Evolutionary conservation across 2,329 filamentous ascomycete species (phyloP).

Genomic region (Orbilia blumenaviensis): DNA sequence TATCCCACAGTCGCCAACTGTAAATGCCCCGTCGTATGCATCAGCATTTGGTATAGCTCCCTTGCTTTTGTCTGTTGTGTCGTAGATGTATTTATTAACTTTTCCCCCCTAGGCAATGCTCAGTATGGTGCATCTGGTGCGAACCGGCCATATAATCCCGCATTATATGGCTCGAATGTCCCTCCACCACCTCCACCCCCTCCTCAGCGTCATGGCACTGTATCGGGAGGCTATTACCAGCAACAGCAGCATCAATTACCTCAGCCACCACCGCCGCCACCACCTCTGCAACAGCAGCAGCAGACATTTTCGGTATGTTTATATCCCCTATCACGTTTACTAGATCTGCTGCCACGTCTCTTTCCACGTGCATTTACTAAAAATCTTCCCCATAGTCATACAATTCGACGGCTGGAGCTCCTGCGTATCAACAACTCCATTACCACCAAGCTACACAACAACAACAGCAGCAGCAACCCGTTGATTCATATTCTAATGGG

Average conservation of each 20-base stretch:
- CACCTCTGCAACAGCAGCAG: constrained; percentile 41
- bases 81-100: background rate
- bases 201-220: constrained; percentile 42
- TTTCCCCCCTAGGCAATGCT: constrained; percentile 21
- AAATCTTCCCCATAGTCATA: background rate
- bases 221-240: constrained; percentile 38
- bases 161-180: constrained; percentile 34
- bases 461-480: background rate
- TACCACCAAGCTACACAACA: constrained; percentile 30
- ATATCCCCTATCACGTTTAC: background rate
- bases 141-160: constrained; percentile 47
- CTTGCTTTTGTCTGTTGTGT: background rate
- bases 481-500: constrained; percentile 26
- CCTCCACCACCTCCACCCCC: constrained; percentile 47
- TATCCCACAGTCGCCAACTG: constrained; percentile 48
- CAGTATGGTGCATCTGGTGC: constrained; percentile 42
- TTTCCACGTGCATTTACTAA: background rate
- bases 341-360: background rate
- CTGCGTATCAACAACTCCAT: constrained; percentile 38
- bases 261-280: constrained; percentile 40
- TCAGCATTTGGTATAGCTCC: constrained; percentile 36
- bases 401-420: constrained; percentile 1
- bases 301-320: constrained; percentile 42
- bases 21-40: constrained; percentile 40
- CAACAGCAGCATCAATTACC: constrained; percentile 35